Evolutionary conservation across 139 green algal species (phyloP).

Genomic region (Limnomonas spitsbergensis): DNA sequence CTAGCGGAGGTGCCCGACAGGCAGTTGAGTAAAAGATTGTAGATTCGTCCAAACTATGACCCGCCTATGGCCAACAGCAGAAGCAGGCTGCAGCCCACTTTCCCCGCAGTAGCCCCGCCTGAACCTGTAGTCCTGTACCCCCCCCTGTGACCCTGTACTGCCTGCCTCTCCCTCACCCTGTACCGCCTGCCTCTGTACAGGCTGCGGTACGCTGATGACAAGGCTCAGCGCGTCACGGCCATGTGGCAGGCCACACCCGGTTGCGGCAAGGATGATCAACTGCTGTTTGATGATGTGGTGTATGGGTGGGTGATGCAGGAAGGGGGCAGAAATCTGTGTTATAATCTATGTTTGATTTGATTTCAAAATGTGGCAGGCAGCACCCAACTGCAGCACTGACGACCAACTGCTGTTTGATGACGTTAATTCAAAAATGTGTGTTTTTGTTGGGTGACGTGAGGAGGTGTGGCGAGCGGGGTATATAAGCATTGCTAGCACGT

Average conservation of each 20-base stretch:
- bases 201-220: constrained; percentile 1
- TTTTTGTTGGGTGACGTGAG: not conserved
- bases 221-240: not conserved
- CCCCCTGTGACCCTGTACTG: no score
- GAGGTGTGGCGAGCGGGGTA: no score
- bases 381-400: not conserved
- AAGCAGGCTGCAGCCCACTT: no score
- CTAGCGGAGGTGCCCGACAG: not conserved
- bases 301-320: not conserved
- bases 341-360: no score
- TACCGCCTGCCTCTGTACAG: no score
- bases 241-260: not conserved
- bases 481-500: no score
- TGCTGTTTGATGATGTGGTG: constrained; percentile 3
- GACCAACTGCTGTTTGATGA: not conserved
- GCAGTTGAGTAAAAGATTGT: constrained; percentile 3
- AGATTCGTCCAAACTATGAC: no score
- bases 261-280: not conserved
- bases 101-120: no score
- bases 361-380: not conserved
- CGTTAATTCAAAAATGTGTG: not conserved
- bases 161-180: no score
- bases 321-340: no score
- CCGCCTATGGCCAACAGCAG: no score
- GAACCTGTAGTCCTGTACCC: no score